These are phyloP conservation scores for Sextonia rubra DNA, from an alignment of 164 flowering plant genomes.

Conservation along the genomic window DNA sequence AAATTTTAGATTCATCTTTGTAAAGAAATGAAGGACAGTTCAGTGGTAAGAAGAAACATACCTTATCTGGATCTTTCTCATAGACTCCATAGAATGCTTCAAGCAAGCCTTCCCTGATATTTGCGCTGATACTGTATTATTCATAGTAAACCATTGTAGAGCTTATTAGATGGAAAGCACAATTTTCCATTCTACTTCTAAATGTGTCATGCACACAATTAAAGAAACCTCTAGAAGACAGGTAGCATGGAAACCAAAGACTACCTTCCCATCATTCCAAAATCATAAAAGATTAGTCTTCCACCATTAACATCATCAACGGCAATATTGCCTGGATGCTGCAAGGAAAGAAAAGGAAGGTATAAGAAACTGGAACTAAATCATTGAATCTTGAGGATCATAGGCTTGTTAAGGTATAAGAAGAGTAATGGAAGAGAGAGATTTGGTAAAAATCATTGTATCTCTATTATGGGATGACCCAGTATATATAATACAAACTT, in stretches of 20 bases:
- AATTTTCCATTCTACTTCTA: slow-evolving; percentile 6
- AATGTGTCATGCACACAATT: not conserved
- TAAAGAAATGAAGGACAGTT: not conserved
- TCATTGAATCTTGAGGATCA: too few relatives aligned
- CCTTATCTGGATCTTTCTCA: slow-evolving; percentile 96
- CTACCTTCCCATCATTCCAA: slow-evolving; percentile 99
- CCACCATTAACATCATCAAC: slow-evolving; percentile 99
- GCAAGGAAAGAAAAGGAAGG: slow-evolving; percentile 17
- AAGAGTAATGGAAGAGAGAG: too few relatives aligned
- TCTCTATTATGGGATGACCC: too few relatives aligned
- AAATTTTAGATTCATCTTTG: too few relatives aligned
- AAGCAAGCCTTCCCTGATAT: slow-evolving; percentile 88
- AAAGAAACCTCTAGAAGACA: not conserved
- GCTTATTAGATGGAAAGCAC: not conserved
- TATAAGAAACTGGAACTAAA: not conserved
- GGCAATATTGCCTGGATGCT: slow-evolving; percentile 99
- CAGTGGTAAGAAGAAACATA: slow-evolving; percentile 12
- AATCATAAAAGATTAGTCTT: slow-evolving; percentile 92
- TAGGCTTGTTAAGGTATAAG: too few relatives aligned
- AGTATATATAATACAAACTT: too few relatives aligned
- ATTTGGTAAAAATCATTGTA: too few relatives aligned
- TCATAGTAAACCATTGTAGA: not conserved
- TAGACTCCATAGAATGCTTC: slow-evolving; percentile 91
- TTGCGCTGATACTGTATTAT: slow-evolving; percentile 81
- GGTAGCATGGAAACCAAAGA: slow-evolving; percentile 3